These are phyloP conservation scores for Saccharomycopsis fermentans DNA, from an alignment of 805 yeast genomes.

Conservation along the genomic window DNA sequence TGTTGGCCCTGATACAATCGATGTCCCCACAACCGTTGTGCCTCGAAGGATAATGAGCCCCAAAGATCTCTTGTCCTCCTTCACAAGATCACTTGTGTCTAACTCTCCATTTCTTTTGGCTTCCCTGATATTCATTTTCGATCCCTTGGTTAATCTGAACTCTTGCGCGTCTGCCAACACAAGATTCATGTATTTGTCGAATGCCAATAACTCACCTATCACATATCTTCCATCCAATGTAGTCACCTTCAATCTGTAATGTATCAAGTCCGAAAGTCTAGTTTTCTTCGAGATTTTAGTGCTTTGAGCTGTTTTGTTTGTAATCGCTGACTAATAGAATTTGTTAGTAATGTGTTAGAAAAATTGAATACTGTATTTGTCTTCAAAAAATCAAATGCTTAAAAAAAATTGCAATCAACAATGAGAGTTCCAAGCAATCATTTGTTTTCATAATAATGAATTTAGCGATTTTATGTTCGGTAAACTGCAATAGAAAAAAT, in stretches of 20 bases:
- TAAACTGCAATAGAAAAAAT: no score
- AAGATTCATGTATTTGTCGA: constrained; percentile 81
- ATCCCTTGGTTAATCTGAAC: constrained; percentile 59
- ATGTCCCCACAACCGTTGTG: constrained; percentile 57
- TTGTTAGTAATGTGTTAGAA: no score
- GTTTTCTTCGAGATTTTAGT: constrained; percentile 13
- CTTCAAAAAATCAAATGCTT: no score
- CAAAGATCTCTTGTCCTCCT: constrained; percentile 62
- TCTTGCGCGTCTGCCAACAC: constrained; percentile 82
- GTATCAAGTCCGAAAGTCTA: constrained; percentile 46
- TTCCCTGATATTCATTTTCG: constrained; percentile 29
- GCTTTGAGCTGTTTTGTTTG: not conserved
- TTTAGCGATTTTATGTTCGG: no score
- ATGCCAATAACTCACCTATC: constrained; percentile 74
- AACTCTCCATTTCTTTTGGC: constrained; percentile 26
- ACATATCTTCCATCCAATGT: constrained; percentile 71
- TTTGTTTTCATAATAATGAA: no score
- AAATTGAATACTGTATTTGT: no score
- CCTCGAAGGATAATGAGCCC: constrained; percentile 85
- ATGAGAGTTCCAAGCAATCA: no score
- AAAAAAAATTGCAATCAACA: no score
- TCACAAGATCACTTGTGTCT: constrained; percentile 31
- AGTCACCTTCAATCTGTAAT: constrained; percentile 62
- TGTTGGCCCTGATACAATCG: constrained; percentile 26
- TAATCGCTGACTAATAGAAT: not conserved